These are phyloP conservation scores for Sonneratia alba DNA, from an alignment of 345 rosid species.

Conservation along the genomic window DNA sequence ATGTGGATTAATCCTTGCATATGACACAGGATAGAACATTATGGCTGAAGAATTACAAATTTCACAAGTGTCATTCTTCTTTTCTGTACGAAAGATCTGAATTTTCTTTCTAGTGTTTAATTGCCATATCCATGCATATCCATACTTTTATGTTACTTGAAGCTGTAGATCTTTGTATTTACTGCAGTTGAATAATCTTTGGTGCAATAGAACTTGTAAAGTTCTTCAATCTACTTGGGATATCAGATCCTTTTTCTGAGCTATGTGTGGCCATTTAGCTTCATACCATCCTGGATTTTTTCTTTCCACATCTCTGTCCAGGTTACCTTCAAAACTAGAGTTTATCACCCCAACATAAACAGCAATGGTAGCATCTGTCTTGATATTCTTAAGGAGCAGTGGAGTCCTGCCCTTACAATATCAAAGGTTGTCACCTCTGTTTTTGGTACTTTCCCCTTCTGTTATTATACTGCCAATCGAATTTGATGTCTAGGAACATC, in stretches of 20 bases:
- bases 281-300: not conserved
- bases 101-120: not conserved
- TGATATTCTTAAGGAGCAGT: conserved; percentile 14
- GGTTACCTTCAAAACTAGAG: conserved; percentile 13
- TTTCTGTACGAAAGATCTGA: not conserved
- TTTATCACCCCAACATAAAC: conserved; percentile 13
- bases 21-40: not conserved
- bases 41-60: not conserved
- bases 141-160: not conserved
- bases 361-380: conserved; percentile 14
- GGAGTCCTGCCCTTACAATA: conserved; percentile 12
- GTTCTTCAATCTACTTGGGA: not conserved
- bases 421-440: not conserved
- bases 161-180: not conserved
- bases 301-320: not conserved
- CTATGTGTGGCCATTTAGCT: not conserved
- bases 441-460: not conserved
- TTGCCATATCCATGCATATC: not conserved
- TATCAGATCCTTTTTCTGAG: not conserved
- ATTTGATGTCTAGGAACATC: not conserved
- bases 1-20: not conserved
- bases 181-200: not conserved
- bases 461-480: not conserved
- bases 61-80: not conserved
- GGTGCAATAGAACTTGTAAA: not conserved